A percentile compares a stretch with the other conserved stretches of the same genome.
These are phyloP conservation scores for Xylaria grammica DNA, from an alignment of 495 filamentous ascomycete genomes.

Conservation along the genomic window DNA sequence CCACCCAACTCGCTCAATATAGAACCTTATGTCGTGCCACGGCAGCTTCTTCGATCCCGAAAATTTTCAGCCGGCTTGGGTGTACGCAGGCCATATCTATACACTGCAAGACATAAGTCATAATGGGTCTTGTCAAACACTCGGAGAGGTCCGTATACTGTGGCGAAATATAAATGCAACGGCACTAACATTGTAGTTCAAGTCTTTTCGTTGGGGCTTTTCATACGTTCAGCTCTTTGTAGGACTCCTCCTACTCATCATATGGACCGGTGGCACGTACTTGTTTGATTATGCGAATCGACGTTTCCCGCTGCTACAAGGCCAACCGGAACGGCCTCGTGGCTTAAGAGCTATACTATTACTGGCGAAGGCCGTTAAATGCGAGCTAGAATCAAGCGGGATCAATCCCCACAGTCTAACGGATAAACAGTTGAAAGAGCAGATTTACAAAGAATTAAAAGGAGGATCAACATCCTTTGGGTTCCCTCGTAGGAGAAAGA, in stretches of 20 bases:
- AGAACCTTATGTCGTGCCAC: conserved; percentile 17
- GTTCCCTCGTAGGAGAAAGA: conserved; percentile 9
- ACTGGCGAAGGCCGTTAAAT: conserved; percentile 23
- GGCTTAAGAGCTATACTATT: conserved; percentile 23
- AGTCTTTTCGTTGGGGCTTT: conserved; percentile 26
- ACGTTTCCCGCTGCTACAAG: conserved; percentile 18
- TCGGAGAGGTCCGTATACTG: conserved; percentile 17
- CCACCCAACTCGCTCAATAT: conserved; percentile 24
- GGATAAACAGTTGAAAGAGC: conserved; percentile 20
- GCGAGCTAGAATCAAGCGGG: conserved; percentile 19
- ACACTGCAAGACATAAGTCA: conserved; percentile 1
- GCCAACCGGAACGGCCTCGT: conserved; percentile 16
- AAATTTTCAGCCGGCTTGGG: not conserved
- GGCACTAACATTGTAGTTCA: not conserved
- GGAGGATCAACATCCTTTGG: conserved; percentile 28
- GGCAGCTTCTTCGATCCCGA: not conserved
- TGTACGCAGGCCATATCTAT: conserved; percentile 24
- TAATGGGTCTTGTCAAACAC: conserved; percentile 24
- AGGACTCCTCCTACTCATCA: not conserved
- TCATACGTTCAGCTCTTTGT: conserved; percentile 25
- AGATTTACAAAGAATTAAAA: conserved; percentile 17
- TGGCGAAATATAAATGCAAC: conserved; percentile 1
- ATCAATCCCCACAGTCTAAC: conserved; percentile 23
- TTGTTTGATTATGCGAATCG: conserved; percentile 24
- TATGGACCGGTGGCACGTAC: conserved; percentile 26